These are phyloP conservation scores for Thuja plicata DNA, from an alignment of 83 land plant species.

Conservation along the genomic window DNA sequence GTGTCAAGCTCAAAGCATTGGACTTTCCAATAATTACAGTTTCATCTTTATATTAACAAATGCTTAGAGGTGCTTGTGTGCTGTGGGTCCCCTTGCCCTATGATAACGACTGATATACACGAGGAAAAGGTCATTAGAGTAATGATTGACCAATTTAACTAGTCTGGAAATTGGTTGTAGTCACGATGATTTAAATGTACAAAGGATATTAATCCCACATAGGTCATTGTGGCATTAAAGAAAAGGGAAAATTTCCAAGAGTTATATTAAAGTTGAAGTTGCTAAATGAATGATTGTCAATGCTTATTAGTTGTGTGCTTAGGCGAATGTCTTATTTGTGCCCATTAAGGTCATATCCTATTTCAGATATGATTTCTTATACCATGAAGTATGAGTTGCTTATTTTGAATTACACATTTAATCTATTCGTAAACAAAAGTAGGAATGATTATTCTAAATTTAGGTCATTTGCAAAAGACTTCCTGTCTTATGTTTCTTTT, in stretches of 20 bases:
- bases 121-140: neutral
- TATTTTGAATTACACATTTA: neutral
- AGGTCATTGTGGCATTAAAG: neutral
- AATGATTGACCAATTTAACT: no score
- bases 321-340: neutral
- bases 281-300: neutral
- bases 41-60: neutral
- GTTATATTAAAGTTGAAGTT: neutral
- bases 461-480: neutral
- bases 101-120: neutral
- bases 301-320: neutral
- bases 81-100: neutral
- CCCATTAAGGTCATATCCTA: neutral
- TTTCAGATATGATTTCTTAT: neutral
- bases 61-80: neutral
- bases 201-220: neutral
- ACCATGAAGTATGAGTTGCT: neutral
- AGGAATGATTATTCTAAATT: neutral
- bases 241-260: neutral
- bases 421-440: neutral
- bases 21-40: neutral
- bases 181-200: no score
- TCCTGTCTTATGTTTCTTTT: neutral
- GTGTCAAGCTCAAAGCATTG: neutral
- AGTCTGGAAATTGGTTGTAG: no score